A percentile compares a stretch with the other conserved stretches of the same genome.
Conservation (phyloP, 169 alveolate species). For the Cytauxzoon felis region DNA sequence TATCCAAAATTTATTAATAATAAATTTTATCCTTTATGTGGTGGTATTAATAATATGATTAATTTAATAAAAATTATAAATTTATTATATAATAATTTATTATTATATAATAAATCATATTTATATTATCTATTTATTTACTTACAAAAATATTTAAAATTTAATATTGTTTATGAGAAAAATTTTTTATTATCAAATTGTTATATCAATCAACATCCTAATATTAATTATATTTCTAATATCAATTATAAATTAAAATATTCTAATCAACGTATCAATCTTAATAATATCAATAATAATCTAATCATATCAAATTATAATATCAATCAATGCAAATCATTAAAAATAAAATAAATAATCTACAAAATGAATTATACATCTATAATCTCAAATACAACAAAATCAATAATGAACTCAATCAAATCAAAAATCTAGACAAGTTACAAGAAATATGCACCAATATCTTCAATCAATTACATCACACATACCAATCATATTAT, state of each 20-base stretch:
- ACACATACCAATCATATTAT: too few species aligned
- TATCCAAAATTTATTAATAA: slow-evolving; percentile 42
- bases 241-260: background rate
- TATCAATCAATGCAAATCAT: slow-evolving; percentile 13
- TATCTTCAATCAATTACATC: too few species aligned
- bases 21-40: slow-evolving; percentile 42
- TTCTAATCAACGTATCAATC: slow-evolving; percentile 4
- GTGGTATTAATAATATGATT: slow-evolving; percentile 49
- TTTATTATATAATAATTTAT: background rate
- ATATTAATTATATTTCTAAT: background rate
- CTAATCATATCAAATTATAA: slow-evolving; percentile 7
- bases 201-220: too few species aligned
- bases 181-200: too few species aligned
- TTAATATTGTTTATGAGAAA: background rate
- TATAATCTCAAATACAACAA: slow-evolving; percentile 7
- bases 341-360: slow-evolving; percentile 13
- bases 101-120: slow-evolving; percentile 8
- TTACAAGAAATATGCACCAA: background rate
- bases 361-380: slow-evolving; percentile 19
- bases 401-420: slow-evolving; percentile 6
- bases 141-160: background rate
- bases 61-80: slow-evolving; percentile 10
- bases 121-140: background rate
- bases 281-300: slow-evolving; percentile 6
- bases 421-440: background rate